A percentile compares a stretch with the other conserved stretches of the same genome.
Evolutionary conservation across 345 rosid genomes (phyloP).

Genomic region (Mercurialis annua): DNA sequence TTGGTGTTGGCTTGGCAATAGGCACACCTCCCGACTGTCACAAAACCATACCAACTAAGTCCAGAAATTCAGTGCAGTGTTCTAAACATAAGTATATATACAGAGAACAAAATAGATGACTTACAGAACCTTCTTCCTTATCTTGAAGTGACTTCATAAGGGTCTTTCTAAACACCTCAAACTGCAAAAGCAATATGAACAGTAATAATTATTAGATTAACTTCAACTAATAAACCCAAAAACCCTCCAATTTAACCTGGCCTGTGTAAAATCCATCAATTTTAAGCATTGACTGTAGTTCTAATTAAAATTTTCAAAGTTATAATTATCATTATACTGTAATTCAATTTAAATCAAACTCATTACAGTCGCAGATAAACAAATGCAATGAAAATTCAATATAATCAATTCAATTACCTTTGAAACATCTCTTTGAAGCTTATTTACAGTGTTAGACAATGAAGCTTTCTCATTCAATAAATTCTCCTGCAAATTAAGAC

Average conservation of each 20-base stretch:
- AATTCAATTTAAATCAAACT: too few relatives aligned
- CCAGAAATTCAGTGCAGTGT: conserved; percentile 6
- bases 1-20: conserved; percentile 75
- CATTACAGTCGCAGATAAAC: too few relatives aligned
- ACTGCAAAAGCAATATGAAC: conserved; percentile 39
- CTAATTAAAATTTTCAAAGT: too few relatives aligned
- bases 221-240: too few relatives aligned
- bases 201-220: neutral
- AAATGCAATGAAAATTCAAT: too few relatives aligned
- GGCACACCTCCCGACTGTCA: conserved; percentile 50
- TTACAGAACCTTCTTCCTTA: conserved; percentile 66
- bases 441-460: conserved; percentile 62
- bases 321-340: too few relatives aligned
- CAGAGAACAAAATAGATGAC: conserved; percentile 7
- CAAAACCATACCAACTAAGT: conserved; percentile 13
- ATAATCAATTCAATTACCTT: conserved; percentile 40
- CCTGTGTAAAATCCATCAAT: too few relatives aligned
- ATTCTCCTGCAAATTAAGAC: conserved; percentile 45
- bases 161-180: conserved; percentile 87
- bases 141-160: conserved; percentile 89
- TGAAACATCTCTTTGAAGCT: conserved; percentile 89
- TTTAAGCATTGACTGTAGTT: too few relatives aligned
- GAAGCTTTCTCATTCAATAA: conserved; percentile 62
- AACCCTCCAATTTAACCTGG: too few relatives aligned
- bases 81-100: neutral